Base-by-base conservation (phyloP, 768 basidiomycete genomes). In the Gloeophyllum trabeum region DNA sequence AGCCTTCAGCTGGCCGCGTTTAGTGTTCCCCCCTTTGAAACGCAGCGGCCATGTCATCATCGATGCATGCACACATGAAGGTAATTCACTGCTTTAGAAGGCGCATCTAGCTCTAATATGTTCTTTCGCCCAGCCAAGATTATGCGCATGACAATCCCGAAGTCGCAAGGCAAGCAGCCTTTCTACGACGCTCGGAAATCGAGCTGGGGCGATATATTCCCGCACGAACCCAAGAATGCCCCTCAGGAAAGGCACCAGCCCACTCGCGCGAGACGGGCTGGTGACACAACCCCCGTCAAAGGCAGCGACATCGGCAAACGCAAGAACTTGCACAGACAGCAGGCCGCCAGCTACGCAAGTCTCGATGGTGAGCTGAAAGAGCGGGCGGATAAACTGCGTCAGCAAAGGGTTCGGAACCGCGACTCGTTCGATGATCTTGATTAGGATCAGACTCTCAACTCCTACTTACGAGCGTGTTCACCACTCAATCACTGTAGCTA, bases 131-230 rank as follows among this genome's bases (percentile, higher is more conserved):
- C 52, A 96, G 94, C 86, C 24, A 81, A 87, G 61, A 83, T 98
- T 37, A 84, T 92, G 73, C 80, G 94, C 4, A 65, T 93, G 60
- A 94, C 85, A 4, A 79, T 94, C 28, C 87, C 94, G 0, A 91
- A 79, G 51, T 93, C 89, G 2, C 92, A 93, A 62, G 92, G 92
- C n/a, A 93, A 90, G 58, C 92, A 97, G 52, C 72, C 76, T 0
- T 99, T 79, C 56, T 91, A 97, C 55, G 96, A 98, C 57, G 92
- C 93, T 2, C 79, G 93, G 25, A 97, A 98, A 63, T 80, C 87
- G 0, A 62, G 61, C 6, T 98, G 94, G 93, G 96, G 96, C 16
- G 96, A 98, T 57, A 67, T 89, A 19, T 97, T 98, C 61, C 96
- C 96, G 18, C 93, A 97, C 54, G 61, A 67, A 14, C 77, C 91